Conservation (phyloP, 2,329 filamentous ascomycete genomes). For the Fusarium dimerum region DNA sequence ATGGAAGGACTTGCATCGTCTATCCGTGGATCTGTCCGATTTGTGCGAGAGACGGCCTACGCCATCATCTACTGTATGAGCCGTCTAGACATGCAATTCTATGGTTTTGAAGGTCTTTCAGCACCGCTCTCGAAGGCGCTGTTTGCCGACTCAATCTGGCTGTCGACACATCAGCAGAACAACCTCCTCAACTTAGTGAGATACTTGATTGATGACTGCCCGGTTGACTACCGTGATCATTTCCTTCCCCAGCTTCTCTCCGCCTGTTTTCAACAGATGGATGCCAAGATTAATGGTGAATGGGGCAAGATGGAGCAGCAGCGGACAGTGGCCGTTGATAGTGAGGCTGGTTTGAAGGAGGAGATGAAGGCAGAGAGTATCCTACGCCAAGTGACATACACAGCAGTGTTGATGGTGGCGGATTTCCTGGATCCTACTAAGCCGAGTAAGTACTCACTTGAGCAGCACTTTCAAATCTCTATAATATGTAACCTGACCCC, state of each 20-base stretch:
- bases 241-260: conserved; percentile 86
- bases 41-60: conserved; percentile 90
- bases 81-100: conserved; percentile 82
- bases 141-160: conserved; percentile 76
- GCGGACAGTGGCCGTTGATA: conserved; percentile 63
- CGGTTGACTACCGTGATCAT: conserved; percentile 70
- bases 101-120: conserved; percentile 83
- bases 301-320: conserved; percentile 76
- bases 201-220: conserved; percentile 90
- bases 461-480: background rate
- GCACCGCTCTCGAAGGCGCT: conserved; percentile 80
- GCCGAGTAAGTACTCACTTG: conserved; percentile 51
- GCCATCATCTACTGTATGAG: conserved; percentile 94
- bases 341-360: conserved; percentile 77
- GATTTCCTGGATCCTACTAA: conserved; percentile 79
- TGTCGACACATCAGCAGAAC: conserved; percentile 91
- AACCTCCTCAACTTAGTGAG: conserved; percentile 88
- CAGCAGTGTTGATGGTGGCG: conserved; percentile 87
- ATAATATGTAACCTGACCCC: conserved; percentile 12
- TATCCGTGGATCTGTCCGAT: conserved; percentile 83
- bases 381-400: conserved; percentile 86
- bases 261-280: conserved; percentile 81
- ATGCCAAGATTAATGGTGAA: conserved; percentile 81
- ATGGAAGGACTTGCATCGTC: conserved; percentile 94
- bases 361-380: conserved; percentile 99